Percentiles rank a stretch among this genome's conserved stretches.
Evolutionary conservation across 345 rosid species (phyloP).

Genomic region (Citrus hindsii): DNA sequence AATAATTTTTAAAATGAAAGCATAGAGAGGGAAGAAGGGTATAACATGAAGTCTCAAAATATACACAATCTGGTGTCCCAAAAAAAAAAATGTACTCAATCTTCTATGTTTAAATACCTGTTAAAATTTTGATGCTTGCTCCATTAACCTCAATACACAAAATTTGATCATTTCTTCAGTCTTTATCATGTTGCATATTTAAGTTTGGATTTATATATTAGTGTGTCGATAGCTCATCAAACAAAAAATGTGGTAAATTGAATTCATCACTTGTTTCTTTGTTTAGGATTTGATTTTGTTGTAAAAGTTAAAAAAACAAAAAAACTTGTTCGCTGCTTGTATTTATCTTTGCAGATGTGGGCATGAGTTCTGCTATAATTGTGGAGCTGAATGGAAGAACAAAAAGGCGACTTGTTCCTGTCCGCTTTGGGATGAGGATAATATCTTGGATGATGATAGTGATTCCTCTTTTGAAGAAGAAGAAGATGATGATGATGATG

Average conservation of each 20-base stretch:
- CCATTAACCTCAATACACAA: background rate
- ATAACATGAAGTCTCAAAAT: background rate
- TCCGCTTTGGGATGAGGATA: conserved; percentile 52
- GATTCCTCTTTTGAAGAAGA: conserved; percentile 12
- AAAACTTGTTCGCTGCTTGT: background rate
- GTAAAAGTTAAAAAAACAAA: background rate
- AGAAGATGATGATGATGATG: background rate
- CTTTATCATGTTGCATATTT: background rate
- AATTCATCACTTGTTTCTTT: background rate
- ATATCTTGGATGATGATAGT: conserved; percentile 20
- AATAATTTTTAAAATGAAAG: background rate
- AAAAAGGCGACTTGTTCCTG: conserved; percentile 55
- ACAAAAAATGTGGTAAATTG: background rate
- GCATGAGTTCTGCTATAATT: conserved; percentile 62
- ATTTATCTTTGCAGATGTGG: conserved; percentile 41
- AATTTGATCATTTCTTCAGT: background rate
- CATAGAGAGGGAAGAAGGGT: background rate
- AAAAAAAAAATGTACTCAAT: background rate
- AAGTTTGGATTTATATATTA: background rate
- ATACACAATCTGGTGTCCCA: too few species aligned
- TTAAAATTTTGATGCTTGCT: too few species aligned
- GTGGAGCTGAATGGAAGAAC: conserved; percentile 61
- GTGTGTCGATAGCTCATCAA: background rate
- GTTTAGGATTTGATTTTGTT: background rate
- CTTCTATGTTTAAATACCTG: background rate